A percentile compares a stretch with the other conserved stretches of the same genome.
Conservation (phyloP, 306 rosid species). For the Medicago ruthenica region DNA sequence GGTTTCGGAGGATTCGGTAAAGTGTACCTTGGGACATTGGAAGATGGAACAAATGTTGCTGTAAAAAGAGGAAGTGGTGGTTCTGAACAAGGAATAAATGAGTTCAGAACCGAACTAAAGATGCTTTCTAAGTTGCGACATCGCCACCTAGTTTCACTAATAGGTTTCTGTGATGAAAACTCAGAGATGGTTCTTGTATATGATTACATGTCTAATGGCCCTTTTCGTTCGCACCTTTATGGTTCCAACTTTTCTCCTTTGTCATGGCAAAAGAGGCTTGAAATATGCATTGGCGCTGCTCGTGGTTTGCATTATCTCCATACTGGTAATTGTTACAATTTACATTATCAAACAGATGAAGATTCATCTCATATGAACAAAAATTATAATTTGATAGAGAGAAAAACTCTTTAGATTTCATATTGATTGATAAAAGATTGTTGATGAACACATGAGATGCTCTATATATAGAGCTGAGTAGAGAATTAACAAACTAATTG, state of each 20-base stretch:
- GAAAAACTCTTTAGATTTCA: no score
- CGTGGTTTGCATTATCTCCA: constrained; percentile 91
- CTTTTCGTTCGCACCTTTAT: constrained; percentile 76
- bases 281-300: constrained; percentile 86
- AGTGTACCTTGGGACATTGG: constrained; percentile 72
- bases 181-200: constrained; percentile 88
- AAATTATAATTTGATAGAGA: no score
- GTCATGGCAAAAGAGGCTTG: constrained; percentile 84
- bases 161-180: constrained; percentile 80
- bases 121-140: constrained; percentile 88
- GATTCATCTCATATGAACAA: no score
- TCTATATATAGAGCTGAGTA: no score
- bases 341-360: not conserved
- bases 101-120: constrained; percentile 77
- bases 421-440: no score
- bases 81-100: constrained; percentile 82
- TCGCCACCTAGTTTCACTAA: constrained; percentile 82
- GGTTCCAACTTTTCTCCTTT: constrained; percentile 59
- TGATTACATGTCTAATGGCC: constrained; percentile 87
- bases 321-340: constrained; percentile 52
- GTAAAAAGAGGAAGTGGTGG: constrained; percentile 71
- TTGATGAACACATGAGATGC: no score
- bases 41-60: constrained; percentile 75
- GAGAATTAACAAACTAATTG: not conserved
- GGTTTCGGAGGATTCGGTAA: constrained; percentile 94